These are phyloP conservation scores for Kodamaea leandrae DNA, from an alignment of 805 yeast species.

Conservation along the genomic window DNA sequence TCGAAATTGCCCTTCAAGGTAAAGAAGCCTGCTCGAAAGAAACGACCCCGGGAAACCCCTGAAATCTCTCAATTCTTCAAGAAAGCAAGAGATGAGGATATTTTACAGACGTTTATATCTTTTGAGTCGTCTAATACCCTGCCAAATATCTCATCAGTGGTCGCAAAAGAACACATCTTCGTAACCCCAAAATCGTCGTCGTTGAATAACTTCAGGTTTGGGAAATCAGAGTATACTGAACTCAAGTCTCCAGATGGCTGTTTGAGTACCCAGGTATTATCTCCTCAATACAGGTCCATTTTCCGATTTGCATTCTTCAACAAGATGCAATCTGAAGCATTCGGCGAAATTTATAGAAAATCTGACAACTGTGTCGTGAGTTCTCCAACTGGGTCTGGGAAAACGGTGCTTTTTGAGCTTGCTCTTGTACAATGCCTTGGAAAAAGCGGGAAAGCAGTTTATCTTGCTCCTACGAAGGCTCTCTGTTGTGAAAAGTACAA, in stretches of 20 bases:
- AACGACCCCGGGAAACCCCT: neutral
- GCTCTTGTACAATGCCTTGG: conserved; percentile 41
- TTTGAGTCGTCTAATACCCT: neutral
- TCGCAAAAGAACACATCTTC: neutral
- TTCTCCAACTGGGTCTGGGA: conserved; percentile 57
- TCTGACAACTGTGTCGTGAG: conserved; percentile 46
- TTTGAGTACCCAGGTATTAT: neutral
- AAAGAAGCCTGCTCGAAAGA: neutral
- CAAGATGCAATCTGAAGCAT: conserved; percentile 50
- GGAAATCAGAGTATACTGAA: neutral
- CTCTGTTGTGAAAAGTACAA: conserved; percentile 49
- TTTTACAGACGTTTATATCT: neutral
- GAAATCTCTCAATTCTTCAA: neutral
- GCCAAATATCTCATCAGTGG: neutral
- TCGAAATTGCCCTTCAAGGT: neutral
- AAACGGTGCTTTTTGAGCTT: conserved; percentile 53
- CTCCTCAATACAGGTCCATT: neutral
- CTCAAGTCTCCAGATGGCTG: neutral
- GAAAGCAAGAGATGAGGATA: neutral
- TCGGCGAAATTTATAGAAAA: conserved; percentile 31
- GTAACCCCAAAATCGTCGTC: neutral
- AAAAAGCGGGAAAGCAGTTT: conserved; percentile 34
- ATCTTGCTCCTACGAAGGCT: conserved; percentile 61
- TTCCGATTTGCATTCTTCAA: conserved; percentile 37
- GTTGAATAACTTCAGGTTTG: neutral